Base-by-base conservation (phyloP, 1,284 basidiomycete genomes). In the Apiotrichum laibachii region DNA sequence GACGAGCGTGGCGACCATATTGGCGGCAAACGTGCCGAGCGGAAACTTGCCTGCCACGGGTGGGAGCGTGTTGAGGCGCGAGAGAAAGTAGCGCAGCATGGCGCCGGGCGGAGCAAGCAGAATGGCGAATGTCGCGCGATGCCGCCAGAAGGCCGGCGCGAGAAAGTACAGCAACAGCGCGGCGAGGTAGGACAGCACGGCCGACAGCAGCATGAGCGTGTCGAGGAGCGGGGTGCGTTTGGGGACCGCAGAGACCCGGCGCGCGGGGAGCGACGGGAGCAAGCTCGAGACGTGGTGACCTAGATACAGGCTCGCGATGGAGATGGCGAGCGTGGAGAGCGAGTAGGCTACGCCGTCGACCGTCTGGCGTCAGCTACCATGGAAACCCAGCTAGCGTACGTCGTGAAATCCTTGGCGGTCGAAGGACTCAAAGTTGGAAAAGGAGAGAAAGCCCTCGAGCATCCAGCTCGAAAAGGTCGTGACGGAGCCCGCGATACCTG, bases 401-500 rank as follows among this genome's bases (percentile, higher is more conserved):
- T 91, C 86, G 67, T 86, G 82, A 44, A 98, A 81, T 55, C 91
- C 88, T 55, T 83, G 80, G 50, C 90, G 84, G 59, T 82, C 71
- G 55, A 81, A 84, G 15, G 82, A 77, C 16, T 80, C 77, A 18
- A 83, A 79, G 73, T 98, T 90, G 0, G 89, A 83, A 84, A 93
- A 99, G 0, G 92, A 88, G 52, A 84, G 78, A 72, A 95, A 99
- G 1, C 92, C 80, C 63, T 92, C 89, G 10, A 92, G 72, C 77
- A 97, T 92, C 95, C 96, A 99, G 18, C 87, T 85, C 5, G 93
- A 96, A 79, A 98, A 99, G 0, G 94, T 98, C 5, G 96, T 99
- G 65, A 97, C 79, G 6, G 91, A 95, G 1, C 95, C 96, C 71
- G 95, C 98, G 73, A 96, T 91, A 5, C 94, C 94, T 89, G 61